phyloP scores from a whole-genome alignment of 1,139 yeast genomes.

The Hanseniaspora uvarum region DNA sequence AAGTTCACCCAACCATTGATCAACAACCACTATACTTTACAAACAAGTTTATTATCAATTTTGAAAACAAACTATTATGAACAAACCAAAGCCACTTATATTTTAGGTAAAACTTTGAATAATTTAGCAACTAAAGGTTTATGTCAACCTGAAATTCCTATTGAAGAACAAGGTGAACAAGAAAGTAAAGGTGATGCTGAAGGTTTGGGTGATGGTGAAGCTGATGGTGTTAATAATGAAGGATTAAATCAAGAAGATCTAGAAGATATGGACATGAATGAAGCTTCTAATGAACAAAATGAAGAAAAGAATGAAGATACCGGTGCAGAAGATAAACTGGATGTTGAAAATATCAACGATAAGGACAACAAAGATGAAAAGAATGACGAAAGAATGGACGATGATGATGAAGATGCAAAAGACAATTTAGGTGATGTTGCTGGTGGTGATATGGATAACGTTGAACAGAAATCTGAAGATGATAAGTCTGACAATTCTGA shows the following conservation, averaged over 20 bases:
- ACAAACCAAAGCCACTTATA: constrained; percentile 51
- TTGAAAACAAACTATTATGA: constrained; percentile 41
- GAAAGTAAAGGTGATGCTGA: constrained; percentile 55
- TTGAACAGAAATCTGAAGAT: constrained; percentile 65
- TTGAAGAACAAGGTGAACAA: constrained; percentile 55
- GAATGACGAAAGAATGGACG: constrained; percentile 56
- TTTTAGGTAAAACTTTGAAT: constrained; percentile 47
- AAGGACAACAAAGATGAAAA: constrained; percentile 62
- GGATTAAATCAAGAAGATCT: constrained; percentile 54
- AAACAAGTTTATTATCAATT: constrained; percentile 36
- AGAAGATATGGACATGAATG: constrained; percentile 84
- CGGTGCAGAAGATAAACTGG: constrained; percentile 51
- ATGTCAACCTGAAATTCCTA: constrained; percentile 80
- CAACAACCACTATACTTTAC: constrained; percentile 43
- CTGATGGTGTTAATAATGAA: constrained; percentile 61
- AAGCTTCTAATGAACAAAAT: constrained; percentile 78
- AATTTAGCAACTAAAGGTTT: constrained; percentile 74
- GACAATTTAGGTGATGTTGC: constrained; percentile 68
- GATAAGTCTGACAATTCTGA: constrained; percentile 85
- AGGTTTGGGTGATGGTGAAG: constrained; percentile 96
- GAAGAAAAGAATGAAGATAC: constrained; percentile 51
- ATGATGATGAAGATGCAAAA: constrained; percentile 55
- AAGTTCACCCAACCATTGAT: constrained; percentile 49
- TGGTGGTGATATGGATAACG: constrained; percentile 85
- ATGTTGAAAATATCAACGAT: constrained; percentile 68